These are phyloP conservation scores for Elsinoe ampelina DNA, from an alignment of 2,329 filamentous ascomycete species.

Conservation along the genomic window DNA sequence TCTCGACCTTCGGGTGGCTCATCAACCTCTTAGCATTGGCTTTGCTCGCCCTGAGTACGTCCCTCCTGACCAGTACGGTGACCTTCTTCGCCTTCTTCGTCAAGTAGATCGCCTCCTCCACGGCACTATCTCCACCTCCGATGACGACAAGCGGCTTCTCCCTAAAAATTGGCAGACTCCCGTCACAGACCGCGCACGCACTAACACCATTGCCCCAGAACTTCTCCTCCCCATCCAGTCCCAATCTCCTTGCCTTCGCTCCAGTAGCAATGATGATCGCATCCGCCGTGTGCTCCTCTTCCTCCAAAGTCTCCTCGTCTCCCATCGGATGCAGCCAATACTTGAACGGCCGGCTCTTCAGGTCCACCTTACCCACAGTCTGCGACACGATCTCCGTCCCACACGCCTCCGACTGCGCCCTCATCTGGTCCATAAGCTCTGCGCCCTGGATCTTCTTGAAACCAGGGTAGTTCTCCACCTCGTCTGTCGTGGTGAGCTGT, in stretches of 20 bases:
- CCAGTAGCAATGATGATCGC: conserved; percentile 90
- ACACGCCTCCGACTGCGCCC: conserved; percentile 79
- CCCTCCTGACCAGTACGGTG: conserved; percentile 81
- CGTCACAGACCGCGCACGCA: conserved; percentile 95
- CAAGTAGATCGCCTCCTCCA: conserved; percentile 93
- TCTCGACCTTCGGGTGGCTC: conserved; percentile 78
- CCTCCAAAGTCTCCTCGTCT: conserved; percentile 63
- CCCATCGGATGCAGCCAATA: conserved; percentile 68
- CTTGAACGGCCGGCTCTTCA: conserved; percentile 77
- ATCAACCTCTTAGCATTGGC: conserved; percentile 85
- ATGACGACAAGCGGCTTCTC: conserved; percentile 95
- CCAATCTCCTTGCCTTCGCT: conserved; percentile 76
- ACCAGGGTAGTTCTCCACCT: conserved; percentile 96
- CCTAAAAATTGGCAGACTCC: conserved; percentile 92
- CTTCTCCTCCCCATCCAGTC: conserved; percentile 78
- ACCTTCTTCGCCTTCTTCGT: conserved; percentile 97
- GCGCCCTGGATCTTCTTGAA: conserved; percentile 84
- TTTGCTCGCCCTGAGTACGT: conserved; percentile 76
- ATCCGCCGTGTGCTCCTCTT: conserved; percentile 72
- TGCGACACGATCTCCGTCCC: conserved; percentile 90
- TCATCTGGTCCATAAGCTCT: conserved; percentile 94
- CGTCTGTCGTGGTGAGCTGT: conserved; percentile 95
- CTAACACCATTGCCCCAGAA: conserved; percentile 98
- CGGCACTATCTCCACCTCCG: conserved; percentile 90
- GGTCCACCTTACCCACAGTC: conserved; percentile 81